A percentile compares a stretch with the other conserved stretches of the same genome.
These are phyloP conservation scores for Ceratocystis papillata DNA, from an alignment of 2,329 filamentous ascomycete species.

Conservation along the genomic window DNA sequence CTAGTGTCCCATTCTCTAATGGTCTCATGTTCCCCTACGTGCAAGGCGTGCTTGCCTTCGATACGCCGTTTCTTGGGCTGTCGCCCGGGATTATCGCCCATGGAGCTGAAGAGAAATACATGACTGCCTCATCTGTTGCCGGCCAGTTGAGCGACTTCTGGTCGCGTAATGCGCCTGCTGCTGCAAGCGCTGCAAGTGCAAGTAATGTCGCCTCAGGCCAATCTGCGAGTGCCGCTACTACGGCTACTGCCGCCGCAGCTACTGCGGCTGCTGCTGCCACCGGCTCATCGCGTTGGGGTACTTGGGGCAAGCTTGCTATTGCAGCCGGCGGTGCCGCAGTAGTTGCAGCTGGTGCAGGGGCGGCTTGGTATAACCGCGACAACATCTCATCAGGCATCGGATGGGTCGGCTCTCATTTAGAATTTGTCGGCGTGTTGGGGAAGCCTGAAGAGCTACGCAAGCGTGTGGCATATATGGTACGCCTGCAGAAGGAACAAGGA, in stretches of 20 bases:
- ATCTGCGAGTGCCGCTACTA: slow-evolving; percentile 9
- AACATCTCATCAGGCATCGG: slow-evolving; percentile 63
- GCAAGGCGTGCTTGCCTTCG: slow-evolving; percentile 81
- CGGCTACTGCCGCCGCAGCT: slow-evolving; percentile 27
- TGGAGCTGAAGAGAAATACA: slow-evolving; percentile 77
- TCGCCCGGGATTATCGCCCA: slow-evolving; percentile 74
- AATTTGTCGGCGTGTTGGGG: slow-evolving; percentile 83
- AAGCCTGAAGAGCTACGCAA: slow-evolving; percentile 70
- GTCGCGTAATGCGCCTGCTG: slow-evolving; percentile 37
- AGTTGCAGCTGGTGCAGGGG: slow-evolving; percentile 69
- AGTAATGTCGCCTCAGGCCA: slow-evolving; percentile 16
- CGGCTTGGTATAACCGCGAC: slow-evolving; percentile 76
- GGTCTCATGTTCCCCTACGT: slow-evolving; percentile 86
- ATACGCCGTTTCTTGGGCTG: slow-evolving; percentile 83
- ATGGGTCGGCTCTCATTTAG: slow-evolving; percentile 83
- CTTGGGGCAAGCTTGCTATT: slow-evolving; percentile 77
- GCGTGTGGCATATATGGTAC: slow-evolving; percentile 58
- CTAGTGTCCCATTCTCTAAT: slow-evolving; percentile 27
- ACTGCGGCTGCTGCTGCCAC: slow-evolving; percentile 31
- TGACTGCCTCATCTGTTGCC: slow-evolving; percentile 59
- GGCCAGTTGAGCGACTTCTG: slow-evolving; percentile 56
- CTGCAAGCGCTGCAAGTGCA: slow-evolving; percentile 31
- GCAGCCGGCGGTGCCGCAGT: slow-evolving; percentile 75
- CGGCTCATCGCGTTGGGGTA: slow-evolving; percentile 50
- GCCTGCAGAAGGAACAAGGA: slow-evolving; percentile 51